These are phyloP conservation scores for Zanthoxylum bungeanum DNA, from an alignment of 345 rosid genomes.

Conservation along the genomic window DNA sequence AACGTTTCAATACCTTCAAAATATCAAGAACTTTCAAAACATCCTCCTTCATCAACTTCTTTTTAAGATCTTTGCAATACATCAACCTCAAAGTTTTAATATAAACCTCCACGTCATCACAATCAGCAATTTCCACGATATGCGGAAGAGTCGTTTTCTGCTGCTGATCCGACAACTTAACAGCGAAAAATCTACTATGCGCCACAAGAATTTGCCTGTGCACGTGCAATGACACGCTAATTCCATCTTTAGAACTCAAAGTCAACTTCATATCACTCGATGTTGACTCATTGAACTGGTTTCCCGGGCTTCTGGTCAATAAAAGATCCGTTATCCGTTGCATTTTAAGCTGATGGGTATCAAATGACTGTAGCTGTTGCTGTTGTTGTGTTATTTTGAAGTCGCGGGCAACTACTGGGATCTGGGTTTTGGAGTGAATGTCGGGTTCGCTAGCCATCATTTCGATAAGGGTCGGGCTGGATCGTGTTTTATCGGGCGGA, in stretches of 20 bases:
- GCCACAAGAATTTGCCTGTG: conserved; percentile 88
- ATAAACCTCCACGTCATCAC: conserved; percentile 95
- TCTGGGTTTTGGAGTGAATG: conserved; percentile 38
- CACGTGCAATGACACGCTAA: conserved; percentile 63
- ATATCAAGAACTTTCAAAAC: conserved; percentile 85
- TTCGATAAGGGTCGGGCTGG: conserved; percentile 95
- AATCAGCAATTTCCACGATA: conserved; percentile 91
- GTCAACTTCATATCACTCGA: conserved; percentile 80
- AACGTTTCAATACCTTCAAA: conserved; percentile 79
- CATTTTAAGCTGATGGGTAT: conserved; percentile 67
- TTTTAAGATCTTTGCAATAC: conserved; percentile 88
- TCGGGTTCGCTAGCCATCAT: conserved; percentile 95
- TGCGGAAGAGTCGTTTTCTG: conserved; percentile 46
- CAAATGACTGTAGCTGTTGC: conserved; percentile 22
- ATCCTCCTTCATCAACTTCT: conserved; percentile 87
- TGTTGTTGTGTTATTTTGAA: conserved; percentile 11
- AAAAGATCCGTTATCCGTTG: conserved; percentile 73
- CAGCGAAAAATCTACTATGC: conserved; percentile 82
- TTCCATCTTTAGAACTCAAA: conserved; percentile 82
- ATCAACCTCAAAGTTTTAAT: conserved; percentile 86
- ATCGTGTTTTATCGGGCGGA: conserved; percentile 61
- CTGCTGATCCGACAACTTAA: conserved; percentile 77
- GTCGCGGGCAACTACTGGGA: conserved; percentile 21
- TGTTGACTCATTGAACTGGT: conserved; percentile 75
- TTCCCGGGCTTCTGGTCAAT: conserved; percentile 63